These are phyloP conservation scores for Themeda triandra DNA, from an alignment of 176 grass and related monocot genomes.

Conservation along the genomic window DNA sequence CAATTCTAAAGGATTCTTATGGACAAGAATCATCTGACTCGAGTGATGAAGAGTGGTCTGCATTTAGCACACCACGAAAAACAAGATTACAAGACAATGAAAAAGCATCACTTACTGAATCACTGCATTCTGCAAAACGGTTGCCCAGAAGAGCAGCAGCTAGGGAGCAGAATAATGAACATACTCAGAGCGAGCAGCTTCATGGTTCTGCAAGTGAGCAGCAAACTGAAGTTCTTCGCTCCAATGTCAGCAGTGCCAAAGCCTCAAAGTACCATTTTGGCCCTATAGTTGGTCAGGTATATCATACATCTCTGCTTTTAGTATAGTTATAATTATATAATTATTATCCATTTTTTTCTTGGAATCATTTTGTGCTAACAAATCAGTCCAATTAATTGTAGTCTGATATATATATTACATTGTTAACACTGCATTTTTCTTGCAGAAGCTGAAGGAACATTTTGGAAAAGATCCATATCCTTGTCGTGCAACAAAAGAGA, in stretches of 20 bases:
- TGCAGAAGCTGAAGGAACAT: slow-evolving; percentile 51
- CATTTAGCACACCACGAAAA: slow-evolving; percentile 28
- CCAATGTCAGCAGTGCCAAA: slow-evolving; percentile 31
- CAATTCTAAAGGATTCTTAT: slow-evolving; percentile 58
- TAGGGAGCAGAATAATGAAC: slow-evolving; percentile 28
- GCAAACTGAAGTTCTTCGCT: slow-evolving; percentile 31
- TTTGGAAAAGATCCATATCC: slow-evolving; percentile 68
- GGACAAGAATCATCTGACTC: slow-evolving; percentile 54
- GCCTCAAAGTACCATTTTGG: slow-evolving; percentile 29
- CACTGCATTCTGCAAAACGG: slow-evolving; percentile 14
- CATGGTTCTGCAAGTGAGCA: slow-evolving; percentile 24
- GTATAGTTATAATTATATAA: neutral
- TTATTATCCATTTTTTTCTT: slow-evolving; percentile 18
- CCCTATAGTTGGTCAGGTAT: slow-evolving; percentile 49
- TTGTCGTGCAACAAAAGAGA: slow-evolving; percentile 49
- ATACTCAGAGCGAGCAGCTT: slow-evolving; percentile 14
- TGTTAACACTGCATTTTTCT: neutral
- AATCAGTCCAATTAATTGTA: neutral
- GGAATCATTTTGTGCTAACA: neutral
- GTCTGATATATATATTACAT: neutral
- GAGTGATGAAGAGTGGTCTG: slow-evolving; percentile 86
- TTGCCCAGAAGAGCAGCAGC: slow-evolving; percentile 18
- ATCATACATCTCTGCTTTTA: neutral
- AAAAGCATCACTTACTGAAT: slow-evolving; percentile 25
- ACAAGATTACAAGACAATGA: slow-evolving; percentile 30